phyloP scores from a whole-genome alignment of 139 green algal species.

The Chlorella sorokiniana region DNA sequence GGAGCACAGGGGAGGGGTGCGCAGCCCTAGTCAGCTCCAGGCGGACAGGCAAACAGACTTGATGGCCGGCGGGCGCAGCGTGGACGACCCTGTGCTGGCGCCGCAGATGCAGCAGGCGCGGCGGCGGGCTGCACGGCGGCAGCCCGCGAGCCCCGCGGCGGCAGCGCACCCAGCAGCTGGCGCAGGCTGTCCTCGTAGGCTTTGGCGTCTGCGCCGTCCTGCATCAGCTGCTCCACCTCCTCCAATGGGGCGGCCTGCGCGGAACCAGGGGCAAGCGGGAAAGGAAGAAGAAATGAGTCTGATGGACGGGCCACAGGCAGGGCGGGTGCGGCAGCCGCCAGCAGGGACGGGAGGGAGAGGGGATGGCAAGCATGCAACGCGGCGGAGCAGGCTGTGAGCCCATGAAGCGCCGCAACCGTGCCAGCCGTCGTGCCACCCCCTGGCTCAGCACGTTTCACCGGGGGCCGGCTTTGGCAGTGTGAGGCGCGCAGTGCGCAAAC shows the following conservation, averaged over 20 bases:
- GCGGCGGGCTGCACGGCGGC: too few species aligned
- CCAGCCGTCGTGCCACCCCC: too few species aligned
- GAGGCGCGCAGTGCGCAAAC: too few species aligned
- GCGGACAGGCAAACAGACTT: neutral
- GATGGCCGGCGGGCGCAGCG: too few species aligned
- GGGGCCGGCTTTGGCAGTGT: neutral
- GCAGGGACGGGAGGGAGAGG: neutral
- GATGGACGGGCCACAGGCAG: neutral
- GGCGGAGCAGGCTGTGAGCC: neutral
- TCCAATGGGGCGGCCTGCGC: conserved; percentile 68
- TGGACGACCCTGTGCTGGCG: too few species aligned
- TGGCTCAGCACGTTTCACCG: too few species aligned
- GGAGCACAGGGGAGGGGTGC: neutral
- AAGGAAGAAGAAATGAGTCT: neutral
- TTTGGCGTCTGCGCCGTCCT: conserved; percentile 53
- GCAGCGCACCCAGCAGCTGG: conserved; percentile 18
- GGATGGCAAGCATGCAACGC: neutral
- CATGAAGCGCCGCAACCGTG: too few species aligned
- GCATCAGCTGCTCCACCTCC: conserved; percentile 69
- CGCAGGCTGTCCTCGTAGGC: conserved; percentile 7
- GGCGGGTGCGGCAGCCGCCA: neutral
- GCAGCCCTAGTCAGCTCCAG: neutral
- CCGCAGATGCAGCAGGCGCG: too few species aligned
- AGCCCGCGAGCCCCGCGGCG: neutral
- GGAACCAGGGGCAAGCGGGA: too few species aligned